Percentiles rank a stretch among this genome's conserved stretches.
Conservation (phyloP, 2,329 filamentous ascomycete species). For the Paracoccidioides lutzii region DNA sequence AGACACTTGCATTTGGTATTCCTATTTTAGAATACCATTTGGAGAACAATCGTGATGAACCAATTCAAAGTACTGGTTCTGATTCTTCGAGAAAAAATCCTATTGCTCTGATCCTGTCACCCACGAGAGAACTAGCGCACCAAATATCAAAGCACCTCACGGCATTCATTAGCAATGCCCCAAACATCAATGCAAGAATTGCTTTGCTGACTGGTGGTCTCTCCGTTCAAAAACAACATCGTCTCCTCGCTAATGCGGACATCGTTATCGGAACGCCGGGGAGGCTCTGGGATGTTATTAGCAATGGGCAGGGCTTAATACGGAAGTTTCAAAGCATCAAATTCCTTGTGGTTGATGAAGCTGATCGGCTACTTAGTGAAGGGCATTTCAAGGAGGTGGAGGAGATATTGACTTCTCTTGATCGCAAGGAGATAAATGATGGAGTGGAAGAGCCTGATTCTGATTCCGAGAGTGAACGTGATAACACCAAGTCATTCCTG, state of each 20-base stretch:
- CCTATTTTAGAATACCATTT: constrained; percentile 82
- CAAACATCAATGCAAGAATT: constrained; percentile 49
- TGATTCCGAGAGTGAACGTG: constrained; percentile 32
- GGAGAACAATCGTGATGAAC: constrained; percentile 28
- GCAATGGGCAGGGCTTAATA: constrained; percentile 57
- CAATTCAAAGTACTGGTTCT: constrained; percentile 23
- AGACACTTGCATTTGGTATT: constrained; percentile 88
- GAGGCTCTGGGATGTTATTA: constrained; percentile 86
- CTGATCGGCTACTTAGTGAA: constrained; percentile 78
- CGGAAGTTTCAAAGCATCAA: constrained; percentile 57
- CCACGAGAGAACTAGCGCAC: constrained; percentile 85
- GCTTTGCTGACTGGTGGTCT: constrained; percentile 84
- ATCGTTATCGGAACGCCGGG: constrained; percentile 91
- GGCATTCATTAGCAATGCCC: constrained; percentile 54
- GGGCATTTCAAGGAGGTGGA: constrained; percentile 92
- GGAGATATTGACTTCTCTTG: constrained; percentile 70
- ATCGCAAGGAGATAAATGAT: constrained; percentile 44
- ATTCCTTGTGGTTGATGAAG: constrained; percentile 87
- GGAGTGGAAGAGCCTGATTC: constrained; percentile 23
- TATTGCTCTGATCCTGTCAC: constrained; percentile 70
- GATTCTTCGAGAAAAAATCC: constrained; percentile 36
- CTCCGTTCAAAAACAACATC: constrained; percentile 87
- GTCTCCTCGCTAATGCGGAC: constrained; percentile 70
- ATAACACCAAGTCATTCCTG: constrained; percentile 21
- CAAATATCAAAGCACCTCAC: constrained; percentile 76